Conservation (phyloP, 352 stramenopile genomes). For the Globisporangium radiosum region DNA sequence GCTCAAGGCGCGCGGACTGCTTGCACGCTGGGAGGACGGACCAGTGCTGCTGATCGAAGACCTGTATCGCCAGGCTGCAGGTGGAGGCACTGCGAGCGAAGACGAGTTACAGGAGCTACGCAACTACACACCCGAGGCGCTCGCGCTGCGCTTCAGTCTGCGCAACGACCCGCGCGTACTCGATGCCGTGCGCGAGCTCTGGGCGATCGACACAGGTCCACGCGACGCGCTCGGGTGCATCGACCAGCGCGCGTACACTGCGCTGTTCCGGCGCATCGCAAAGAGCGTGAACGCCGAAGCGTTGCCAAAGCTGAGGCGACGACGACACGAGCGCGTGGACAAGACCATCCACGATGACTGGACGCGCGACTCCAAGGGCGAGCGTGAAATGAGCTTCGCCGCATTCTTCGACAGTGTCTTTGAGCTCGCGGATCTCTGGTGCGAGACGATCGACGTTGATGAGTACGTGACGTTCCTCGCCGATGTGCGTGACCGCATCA, state of each 20-base stretch:
- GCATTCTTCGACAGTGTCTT: conserved; percentile 74
- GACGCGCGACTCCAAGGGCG: conserved; percentile 49
- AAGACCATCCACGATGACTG: conserved; percentile 57
- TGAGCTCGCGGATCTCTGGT: conserved; percentile 68
- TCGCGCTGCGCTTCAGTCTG: conserved; percentile 58
- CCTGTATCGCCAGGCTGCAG: conserved; percentile 40
- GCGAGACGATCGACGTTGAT: conserved; percentile 54
- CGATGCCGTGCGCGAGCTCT: conserved; percentile 45
- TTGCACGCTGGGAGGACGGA: conserved; percentile 63
- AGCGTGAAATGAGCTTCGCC: conserved; percentile 49
- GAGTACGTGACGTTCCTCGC: conserved; percentile 62
- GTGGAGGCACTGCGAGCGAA: conserved; percentile 32
- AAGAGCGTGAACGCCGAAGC: conserved; percentile 42
- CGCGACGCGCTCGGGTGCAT: conserved; percentile 57
- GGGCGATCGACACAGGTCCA: conserved; percentile 41
- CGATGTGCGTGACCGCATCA: conserved; percentile 32
- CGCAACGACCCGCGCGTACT: conserved; percentile 46
- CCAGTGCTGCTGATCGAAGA: conserved; percentile 55
- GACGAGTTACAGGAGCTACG: conserved; percentile 45
- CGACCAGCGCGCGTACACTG: conserved; percentile 37
- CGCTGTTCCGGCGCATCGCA: conserved; percentile 52
- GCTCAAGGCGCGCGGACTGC: conserved; percentile 44
- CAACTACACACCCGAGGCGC: conserved; percentile 64
- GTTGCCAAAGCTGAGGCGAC: conserved; percentile 5
- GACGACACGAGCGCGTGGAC: conserved; percentile 23